A percentile compares a stretch with the other conserved stretches of the same genome.
phyloP scores from a whole-genome alignment of 2,329 filamentous ascomycete genomes.

The Fusarium pilosicola region DNA sequence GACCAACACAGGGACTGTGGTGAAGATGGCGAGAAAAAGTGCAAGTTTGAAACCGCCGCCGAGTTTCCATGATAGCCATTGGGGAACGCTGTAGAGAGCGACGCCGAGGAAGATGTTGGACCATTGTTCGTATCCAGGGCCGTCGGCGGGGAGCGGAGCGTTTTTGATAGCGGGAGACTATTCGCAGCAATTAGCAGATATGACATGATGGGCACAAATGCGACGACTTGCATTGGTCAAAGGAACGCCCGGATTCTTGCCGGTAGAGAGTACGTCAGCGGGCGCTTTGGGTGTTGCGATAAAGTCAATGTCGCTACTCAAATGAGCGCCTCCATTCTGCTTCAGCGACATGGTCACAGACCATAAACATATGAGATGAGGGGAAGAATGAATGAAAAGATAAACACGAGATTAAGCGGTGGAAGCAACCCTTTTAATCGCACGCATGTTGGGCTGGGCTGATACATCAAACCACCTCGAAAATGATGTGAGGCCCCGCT shows the following conservation, averaged over 20 bases:
- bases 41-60: conserved; percentile 86
- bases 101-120: conserved; percentile 78
- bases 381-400: background rate
- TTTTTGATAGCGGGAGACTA: conserved; percentile 92
- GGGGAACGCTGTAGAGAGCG: conserved; percentile 75
- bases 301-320: conserved; percentile 37
- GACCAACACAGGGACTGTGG: conserved; percentile 78
- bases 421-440: conserved; percentile 14
- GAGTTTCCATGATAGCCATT: conserved; percentile 81
- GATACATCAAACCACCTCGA: conserved; percentile 31
- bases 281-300: conserved; percentile 35
- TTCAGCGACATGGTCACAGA: conserved; percentile 25
- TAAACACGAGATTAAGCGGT: conserved; percentile 26
- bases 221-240: conserved; percentile 23
- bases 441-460: background rate
- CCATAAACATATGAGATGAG: background rate
- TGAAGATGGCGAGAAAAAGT: conserved; percentile 84
- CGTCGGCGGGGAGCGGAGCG: conserved; percentile 88
- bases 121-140: conserved; percentile 82
- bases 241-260: conserved; percentile 28
- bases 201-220: background rate
- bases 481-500: conserved; percentile 8
- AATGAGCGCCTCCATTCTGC: conserved; percentile 35
- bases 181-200: background rate
- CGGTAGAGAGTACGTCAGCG: conserved; percentile 25